Conservation (phyloP, 208 protist species). For the Leishmania guyanensis region DNA sequence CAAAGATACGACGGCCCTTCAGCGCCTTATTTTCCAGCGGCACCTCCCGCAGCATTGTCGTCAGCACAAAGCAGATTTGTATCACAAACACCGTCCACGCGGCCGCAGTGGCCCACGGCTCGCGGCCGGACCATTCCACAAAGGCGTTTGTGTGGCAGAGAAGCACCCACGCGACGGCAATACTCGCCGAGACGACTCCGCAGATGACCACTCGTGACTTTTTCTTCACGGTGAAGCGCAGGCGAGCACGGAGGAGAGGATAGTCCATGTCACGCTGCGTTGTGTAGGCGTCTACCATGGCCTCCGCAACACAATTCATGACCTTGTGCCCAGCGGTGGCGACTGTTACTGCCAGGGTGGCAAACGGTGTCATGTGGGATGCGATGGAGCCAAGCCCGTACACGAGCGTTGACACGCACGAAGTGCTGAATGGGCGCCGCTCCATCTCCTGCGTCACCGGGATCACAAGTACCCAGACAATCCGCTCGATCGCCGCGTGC, state of each 20-base stretch:
- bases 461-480: constrained; percentile 86
- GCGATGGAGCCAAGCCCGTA: constrained; percentile 61
- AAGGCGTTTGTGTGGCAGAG: constrained; percentile 59
- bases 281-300: constrained; percentile 77
- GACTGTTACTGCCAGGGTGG: constrained; percentile 56
- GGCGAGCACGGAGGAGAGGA: constrained; percentile 56
- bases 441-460: constrained; percentile 84
- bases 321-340: constrained; percentile 77
- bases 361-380: constrained; percentile 63
- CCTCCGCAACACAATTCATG: constrained; percentile 71
- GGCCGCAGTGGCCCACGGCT: constrained; percentile 35
- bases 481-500: constrained; percentile 78
- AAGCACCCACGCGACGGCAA: constrained; percentile 32
- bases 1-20: neutral
- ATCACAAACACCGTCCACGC: constrained; percentile 24
- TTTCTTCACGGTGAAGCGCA: constrained; percentile 65
- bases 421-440: constrained; percentile 61
- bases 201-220: constrained; percentile 45
- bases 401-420: constrained; percentile 53
- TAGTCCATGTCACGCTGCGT: constrained; percentile 73
- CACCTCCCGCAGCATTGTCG: constrained; percentile 21
- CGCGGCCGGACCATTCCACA: constrained; percentile 41
- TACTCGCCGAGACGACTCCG: constrained; percentile 35
- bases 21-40: constrained; percentile 14
- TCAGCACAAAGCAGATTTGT: constrained; percentile 28